These are phyloP conservation scores for Candida nonsorbophila DNA, from an alignment of 805 yeast genomes.

Conservation along the genomic window DNA sequence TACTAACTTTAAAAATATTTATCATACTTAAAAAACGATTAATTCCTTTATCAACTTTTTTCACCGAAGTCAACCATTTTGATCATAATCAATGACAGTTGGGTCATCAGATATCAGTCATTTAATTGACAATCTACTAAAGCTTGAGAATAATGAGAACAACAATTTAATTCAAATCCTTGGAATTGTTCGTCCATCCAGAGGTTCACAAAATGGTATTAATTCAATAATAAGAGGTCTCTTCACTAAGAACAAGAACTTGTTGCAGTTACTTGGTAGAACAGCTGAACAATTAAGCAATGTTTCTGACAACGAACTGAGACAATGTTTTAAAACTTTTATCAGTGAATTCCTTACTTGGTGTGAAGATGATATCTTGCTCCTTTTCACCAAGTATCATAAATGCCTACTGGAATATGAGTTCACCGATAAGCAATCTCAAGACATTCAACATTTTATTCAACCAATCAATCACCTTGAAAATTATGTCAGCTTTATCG, in stretches of 20 bases:
- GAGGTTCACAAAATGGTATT: constrained; percentile 17
- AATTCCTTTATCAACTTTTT: too few species aligned
- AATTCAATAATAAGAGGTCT: constrained; percentile 34
- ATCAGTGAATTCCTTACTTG: constrained; percentile 35
- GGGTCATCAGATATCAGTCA: too few species aligned
- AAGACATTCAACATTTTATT: constrained; percentile 15
- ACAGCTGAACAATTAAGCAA: constrained; percentile 2
- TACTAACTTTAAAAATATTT: too few species aligned
- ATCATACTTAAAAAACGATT: too few species aligned
- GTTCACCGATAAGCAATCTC: constrained; percentile 6
- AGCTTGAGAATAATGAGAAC: constrained; percentile 24
- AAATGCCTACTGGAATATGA: constrained; percentile 8
- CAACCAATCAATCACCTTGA: constrained; percentile 27
- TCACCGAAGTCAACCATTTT: too few species aligned
- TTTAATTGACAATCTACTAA: constrained; percentile 11
- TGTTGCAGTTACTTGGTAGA: constrained; percentile 6
- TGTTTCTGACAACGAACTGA: constrained; percentile 13
- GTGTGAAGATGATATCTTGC: constrained; percentile 30
- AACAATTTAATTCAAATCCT: constrained; percentile 30
- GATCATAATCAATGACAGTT: too few species aligned
- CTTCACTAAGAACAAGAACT: constrained; percentile 27
- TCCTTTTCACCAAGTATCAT: constrained; percentile 27
- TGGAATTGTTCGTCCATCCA: constrained; percentile 26
- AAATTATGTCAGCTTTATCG: constrained; percentile 24
- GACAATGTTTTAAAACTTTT: constrained; percentile 27